Evolutionary conservation across 306 rosid genomes (phyloP), one percentile per base, ranked within the genome.

Genomic region (Fagus sylvatica): DNA sequence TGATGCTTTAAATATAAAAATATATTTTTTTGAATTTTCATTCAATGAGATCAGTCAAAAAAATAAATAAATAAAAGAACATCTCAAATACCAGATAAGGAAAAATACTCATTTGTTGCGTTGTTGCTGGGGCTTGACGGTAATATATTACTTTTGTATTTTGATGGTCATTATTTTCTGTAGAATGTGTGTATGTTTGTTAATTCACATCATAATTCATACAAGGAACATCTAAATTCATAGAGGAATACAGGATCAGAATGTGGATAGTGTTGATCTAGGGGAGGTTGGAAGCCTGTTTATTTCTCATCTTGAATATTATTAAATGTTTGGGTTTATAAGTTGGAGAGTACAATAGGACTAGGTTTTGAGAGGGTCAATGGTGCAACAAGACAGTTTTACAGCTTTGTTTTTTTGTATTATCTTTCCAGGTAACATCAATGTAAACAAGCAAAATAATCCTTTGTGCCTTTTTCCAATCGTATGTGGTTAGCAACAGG

Each of bases 281-380:
- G 41, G 69, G 43, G 41, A 33, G 28, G 55, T n/a, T n/a, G n/a
- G n/a, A 70, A 37, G 28, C 17, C 16, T 60, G 64, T 15, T 41
- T 53, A 48, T 2, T 48, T 34, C 17, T 28, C 30, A 42, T 49
- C 11, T 36, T 32, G 60, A 33, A 3, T 46, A 15, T 32, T 67
- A 16, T 33, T 72, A 16, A 64, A 28, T 22, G 66, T 75, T 64
- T 80, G 64, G 70, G 69, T 70, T 80, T 56, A 42, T 65, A 30
- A 79, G 28, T 66, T 78, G 33, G 51, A 46, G 51, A 2, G 68
- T 30, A 65, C 22, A n/a, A 17, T 34, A 39, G 1, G 7, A 3
- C 32, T 65, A 36, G 4, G 6, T 39, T 37, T 61, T 62, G 4
- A 59, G 66, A 59, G 68, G 3, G 3, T 61, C 48, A 65, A 65